Base-by-base conservation (phyloP, 2,329 filamentous ascomycete genomes). In the Colletotrichum eremochloae region DNA sequence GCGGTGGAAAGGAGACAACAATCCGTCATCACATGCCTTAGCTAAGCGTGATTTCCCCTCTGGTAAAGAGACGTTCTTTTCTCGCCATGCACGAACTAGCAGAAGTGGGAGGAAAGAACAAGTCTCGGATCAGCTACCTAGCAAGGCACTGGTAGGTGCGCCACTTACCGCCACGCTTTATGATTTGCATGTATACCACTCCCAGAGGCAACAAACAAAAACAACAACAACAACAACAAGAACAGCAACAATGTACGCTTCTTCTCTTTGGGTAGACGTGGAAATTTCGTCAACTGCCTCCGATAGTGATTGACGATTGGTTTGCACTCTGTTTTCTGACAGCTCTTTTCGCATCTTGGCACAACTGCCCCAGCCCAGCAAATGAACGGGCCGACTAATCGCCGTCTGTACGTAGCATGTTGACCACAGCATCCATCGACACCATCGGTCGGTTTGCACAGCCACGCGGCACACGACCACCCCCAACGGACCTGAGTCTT, bases 321-420 rank as follows among this genome's bases (percentile, higher is more conserved):
- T 4, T 40, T 18, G 20, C 50, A 48, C 24, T 11, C 20, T 66
- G 5, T 40, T 36, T 29, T 24, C 5, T 57, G 12, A 8, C n/a
- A 1, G 14, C 5, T 20, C 24, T 7, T n/a, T 24, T 20, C n/a
- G 7, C 29, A 9, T 48, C 53, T 31, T 20, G 33, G 33, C 33
- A n/a, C 29, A 24, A 44, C 24, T 31, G 42, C 24, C 24, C 24
- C 24, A 24, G 24, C 24, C 15, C 36, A 6, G 24, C n/a, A 9
- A 52, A 18, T 9, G n/a, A 29, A 36, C 70, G 70, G 70, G 52
- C 70, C 70, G 70, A 72, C 70, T 69, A 69, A 65, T 50, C 15
- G 60, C 70, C 70, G 70, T 38, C 33, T 48, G n/a, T 29, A 64
- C 38, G 53, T 72, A 24, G 8, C 52, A 40, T 3, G 44, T 65